These are phyloP conservation scores for Sanghuangporus baumii DNA, from an alignment of 1,284 basidiomycete genomes.

Conservation along the genomic window DNA sequence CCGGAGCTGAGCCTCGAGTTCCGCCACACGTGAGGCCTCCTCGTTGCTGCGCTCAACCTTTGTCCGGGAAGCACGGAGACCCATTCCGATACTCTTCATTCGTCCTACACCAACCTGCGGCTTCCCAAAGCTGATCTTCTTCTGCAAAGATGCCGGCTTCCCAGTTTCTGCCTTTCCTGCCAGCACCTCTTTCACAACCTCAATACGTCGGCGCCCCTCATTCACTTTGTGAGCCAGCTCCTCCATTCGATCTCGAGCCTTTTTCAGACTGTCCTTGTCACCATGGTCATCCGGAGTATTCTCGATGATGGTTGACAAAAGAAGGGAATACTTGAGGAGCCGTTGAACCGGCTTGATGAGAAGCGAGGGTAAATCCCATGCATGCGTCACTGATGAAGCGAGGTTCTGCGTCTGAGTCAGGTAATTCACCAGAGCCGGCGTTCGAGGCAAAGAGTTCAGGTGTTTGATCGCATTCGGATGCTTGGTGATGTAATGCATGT, in stretches of 20 bases:
- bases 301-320: constrained; percentile 75
- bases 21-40: constrained; percentile 52
- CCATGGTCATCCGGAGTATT: constrained; percentile 74
- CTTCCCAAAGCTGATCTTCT: constrained; percentile 26
- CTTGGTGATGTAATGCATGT: constrained; percentile 83
- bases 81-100: constrained; percentile 48
- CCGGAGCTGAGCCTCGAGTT: constrained; percentile 51
- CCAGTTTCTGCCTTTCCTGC: constrained; percentile 20
- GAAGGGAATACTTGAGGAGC: constrained; percentile 87
- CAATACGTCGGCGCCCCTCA: constrained; percentile 78
- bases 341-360: constrained; percentile 91
- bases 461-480: constrained; percentile 76
- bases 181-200: constrained; percentile 75
- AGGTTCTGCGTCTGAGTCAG: constrained; percentile 63
- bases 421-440: constrained; percentile 57
- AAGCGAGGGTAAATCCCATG: constrained; percentile 91
- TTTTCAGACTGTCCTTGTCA: constrained; percentile 62
- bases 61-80: constrained; percentile 22
- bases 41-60: constrained; percentile 39
- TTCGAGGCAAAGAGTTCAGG: constrained; percentile 51
- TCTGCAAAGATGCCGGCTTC: constrained; percentile 36
- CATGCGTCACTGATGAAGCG: constrained; percentile 73
- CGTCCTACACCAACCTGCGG: constrained; percentile 53
- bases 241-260: constrained; percentile 67
- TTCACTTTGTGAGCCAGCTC: constrained; percentile 82